A percentile compares a stretch with the other conserved stretches of the same genome.
Evolutionary conservation across 768 basidiomycete species (phyloP).

Genomic region (Leccinum longicurvipes): DNA sequence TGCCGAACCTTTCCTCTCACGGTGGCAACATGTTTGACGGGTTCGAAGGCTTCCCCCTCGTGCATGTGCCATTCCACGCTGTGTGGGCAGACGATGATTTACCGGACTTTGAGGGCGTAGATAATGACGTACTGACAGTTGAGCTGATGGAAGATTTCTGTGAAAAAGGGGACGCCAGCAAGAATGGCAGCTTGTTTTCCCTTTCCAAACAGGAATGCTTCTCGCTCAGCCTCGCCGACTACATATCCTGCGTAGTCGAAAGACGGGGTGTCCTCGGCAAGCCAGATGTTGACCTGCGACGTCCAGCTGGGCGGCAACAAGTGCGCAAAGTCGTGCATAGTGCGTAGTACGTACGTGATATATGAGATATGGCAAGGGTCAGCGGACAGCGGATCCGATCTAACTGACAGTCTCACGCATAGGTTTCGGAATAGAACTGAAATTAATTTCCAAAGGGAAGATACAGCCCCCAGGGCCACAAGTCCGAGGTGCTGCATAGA

Average conservation of each 20-base stretch:
- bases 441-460: not conserved
- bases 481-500: not conserved
- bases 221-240: slow-evolving; percentile 84
- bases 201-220: slow-evolving; percentile 90
- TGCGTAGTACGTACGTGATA: not conserved
- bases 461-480: not conserved
- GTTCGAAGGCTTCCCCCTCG: slow-evolving; percentile 81
- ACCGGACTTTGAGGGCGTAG: not conserved
- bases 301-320: slow-evolving; percentile 96
- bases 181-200: slow-evolving; percentile 74
- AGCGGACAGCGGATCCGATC: too few relatives aligned
- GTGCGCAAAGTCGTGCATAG: slow-evolving; percentile 36
- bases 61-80: slow-evolving; percentile 93
- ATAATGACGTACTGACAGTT: slow-evolving; percentile 77
- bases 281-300: slow-evolving; percentile 73
- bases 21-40: slow-evolving; percentile 84
- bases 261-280: slow-evolving; percentile 90
- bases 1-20: slow-evolving; percentile 87
- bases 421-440: not conserved
- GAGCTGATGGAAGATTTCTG: slow-evolving; percentile 85
- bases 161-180: slow-evolving; percentile 94
- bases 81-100: not conserved
- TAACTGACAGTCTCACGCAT: not conserved
- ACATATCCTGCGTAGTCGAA: slow-evolving; percentile 97
- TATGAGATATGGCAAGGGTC: not conserved